Conservation (phyloP, 2,329 filamentous ascomycete species). For the Samsoniella hepiali region DNA sequence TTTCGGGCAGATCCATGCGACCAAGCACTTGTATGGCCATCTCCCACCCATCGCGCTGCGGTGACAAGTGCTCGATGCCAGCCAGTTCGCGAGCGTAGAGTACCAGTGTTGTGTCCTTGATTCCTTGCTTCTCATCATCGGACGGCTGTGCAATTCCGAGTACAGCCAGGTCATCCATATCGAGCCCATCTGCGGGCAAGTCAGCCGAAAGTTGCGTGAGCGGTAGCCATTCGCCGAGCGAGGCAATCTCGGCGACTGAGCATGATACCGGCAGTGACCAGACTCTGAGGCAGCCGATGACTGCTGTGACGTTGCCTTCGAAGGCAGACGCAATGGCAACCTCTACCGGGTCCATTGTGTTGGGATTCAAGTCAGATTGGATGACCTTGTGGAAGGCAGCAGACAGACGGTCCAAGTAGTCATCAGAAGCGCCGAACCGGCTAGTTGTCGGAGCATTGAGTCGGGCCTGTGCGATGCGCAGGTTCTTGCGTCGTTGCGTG, state of each 20-base stretch:
- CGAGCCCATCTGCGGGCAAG: slow-evolving; percentile 63
- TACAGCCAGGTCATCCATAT: slow-evolving; percentile 81
- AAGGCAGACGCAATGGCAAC: slow-evolving; percentile 79
- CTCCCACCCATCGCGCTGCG: slow-evolving; percentile 76
- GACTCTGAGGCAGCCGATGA: slow-evolving; percentile 67
- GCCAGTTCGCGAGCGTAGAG: slow-evolving; percentile 70
- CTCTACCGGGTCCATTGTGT: slow-evolving; percentile 72
- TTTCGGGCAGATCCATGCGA: slow-evolving; percentile 69
- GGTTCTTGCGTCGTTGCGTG: slow-evolving; percentile 45
- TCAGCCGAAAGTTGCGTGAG: slow-evolving; percentile 37
- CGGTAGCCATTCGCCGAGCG: slow-evolving; percentile 79
- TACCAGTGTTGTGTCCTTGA: slow-evolving; percentile 75
- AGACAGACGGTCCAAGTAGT: slow-evolving; percentile 71
- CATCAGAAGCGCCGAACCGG: slow-evolving; percentile 54
- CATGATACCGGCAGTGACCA: slow-evolving; percentile 81
- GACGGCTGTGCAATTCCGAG: slow-evolving; percentile 63
- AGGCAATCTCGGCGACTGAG: slow-evolving; percentile 78
- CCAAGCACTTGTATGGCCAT: slow-evolving; percentile 79
- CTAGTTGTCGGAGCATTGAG: slow-evolving; percentile 33
- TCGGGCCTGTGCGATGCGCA: slow-evolving; percentile 40
- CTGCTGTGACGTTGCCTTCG: slow-evolving; percentile 75
- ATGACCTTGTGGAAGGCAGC: slow-evolving; percentile 68
- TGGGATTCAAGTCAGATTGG: slow-evolving; percentile 70
- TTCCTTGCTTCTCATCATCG: slow-evolving; percentile 58
- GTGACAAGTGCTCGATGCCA: slow-evolving; percentile 48